These are phyloP conservation scores for Aspergillus sergii DNA, from an alignment of 2,329 filamentous ascomycete genomes.

Conservation along the genomic window DNA sequence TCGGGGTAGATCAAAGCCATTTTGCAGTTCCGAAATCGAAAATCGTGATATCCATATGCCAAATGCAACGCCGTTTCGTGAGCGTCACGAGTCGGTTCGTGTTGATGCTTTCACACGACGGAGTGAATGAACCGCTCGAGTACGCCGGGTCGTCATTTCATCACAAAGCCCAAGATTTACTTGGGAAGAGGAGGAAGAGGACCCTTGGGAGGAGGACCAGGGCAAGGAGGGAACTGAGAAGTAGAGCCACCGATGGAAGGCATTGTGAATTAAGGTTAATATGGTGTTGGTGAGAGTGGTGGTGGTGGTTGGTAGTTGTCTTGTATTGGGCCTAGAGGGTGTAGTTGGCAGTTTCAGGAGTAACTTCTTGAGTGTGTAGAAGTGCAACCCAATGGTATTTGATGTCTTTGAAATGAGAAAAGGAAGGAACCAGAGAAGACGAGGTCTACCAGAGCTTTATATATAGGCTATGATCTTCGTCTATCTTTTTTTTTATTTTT, in stretches of 20 bases:
- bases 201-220: slow-evolving; percentile 42
- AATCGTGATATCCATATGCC: slow-evolving; percentile 38
- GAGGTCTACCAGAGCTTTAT: slow-evolving; percentile 23
- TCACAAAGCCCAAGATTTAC: slow-evolving; percentile 31
- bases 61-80: slow-evolving; percentile 22
- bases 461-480: slow-evolving; percentile 18
- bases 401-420: slow-evolving; percentile 8
- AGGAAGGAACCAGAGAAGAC: slow-evolving; percentile 12
- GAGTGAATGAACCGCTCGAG: slow-evolving; percentile 24
- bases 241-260: slow-evolving; percentile 37
- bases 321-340: slow-evolving; percentile 7
- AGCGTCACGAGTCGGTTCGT: slow-evolving; percentile 21
- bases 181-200: slow-evolving; percentile 43
- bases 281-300: background rate
- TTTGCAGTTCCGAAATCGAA: slow-evolving; percentile 30
- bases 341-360: background rate
- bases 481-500: slow-evolving; percentile 8
- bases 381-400: background rate
- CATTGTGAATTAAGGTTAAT: slow-evolving; percentile 27
- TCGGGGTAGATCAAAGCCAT: slow-evolving; percentile 15
- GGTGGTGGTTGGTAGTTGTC: slow-evolving; percentile 1
- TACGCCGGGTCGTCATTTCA: slow-evolving; percentile 37
- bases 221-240: slow-evolving; percentile 43
- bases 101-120: slow-evolving; percentile 2
- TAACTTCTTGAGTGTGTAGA: background rate